These are phyloP conservation scores for Coemansia erecta DNA, from an alignment of 192 early-diverging fungal genomes.

Conservation along the genomic window DNA sequence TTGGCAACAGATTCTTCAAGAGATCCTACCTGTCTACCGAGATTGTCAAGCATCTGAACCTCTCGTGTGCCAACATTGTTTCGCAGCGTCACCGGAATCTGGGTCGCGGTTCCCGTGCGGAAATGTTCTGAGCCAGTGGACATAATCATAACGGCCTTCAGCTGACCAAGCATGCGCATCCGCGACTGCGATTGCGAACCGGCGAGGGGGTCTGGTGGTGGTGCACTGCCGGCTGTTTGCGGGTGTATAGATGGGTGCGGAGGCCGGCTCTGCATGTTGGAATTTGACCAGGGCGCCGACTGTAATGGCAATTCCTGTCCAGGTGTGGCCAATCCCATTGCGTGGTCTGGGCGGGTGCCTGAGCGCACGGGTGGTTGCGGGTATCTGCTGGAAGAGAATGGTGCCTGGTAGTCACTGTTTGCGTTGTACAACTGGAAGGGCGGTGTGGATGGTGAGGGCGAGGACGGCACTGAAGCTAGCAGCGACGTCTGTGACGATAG, in stretches of 20 bases:
- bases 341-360: neutral
- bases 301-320: too few relatives aligned
- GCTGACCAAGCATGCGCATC: conserved; percentile 44
- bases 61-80: conserved; percentile 21
- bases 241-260: neutral
- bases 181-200: conserved; percentile 4
- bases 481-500: neutral
- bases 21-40: conserved; percentile 25
- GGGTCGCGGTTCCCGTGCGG: conserved; percentile 12
- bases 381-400: neutral
- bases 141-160: conserved; percentile 31
- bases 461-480: too few relatives aligned
- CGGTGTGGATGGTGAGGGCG: neutral
- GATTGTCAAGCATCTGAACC: conserved; percentile 33
- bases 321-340: too few relatives aligned
- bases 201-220: neutral
- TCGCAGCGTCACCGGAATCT: conserved; percentile 32
- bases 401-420: neutral
- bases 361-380: neutral
- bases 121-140: conserved; percentile 32
- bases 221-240: neutral
- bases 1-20: conserved; percentile 39
- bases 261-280: neutral
- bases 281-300: too few relatives aligned
- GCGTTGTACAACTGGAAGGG: neutral